Conservation (phyloP, 2,329 filamentous ascomycete species). For the Aspergillus chevalieri region DNA sequence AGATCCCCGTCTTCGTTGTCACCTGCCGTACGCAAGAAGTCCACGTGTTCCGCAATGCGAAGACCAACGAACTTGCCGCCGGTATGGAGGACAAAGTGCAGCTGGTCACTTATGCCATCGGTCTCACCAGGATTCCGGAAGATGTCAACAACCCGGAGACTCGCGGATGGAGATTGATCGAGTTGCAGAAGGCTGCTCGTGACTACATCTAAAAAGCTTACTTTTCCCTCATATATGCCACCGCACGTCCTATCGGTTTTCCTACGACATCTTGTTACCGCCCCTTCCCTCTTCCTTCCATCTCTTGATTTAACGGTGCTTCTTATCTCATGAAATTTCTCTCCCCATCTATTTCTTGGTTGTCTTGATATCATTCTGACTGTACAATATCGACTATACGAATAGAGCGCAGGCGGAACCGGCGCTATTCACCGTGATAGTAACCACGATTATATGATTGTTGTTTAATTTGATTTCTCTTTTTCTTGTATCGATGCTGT, state of each 20-base stretch:
- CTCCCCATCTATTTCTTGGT: conserved; percentile 16
- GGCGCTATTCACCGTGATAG: conserved; percentile 26
- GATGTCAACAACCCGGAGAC: conserved; percentile 97
- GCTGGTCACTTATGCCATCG: conserved; percentile 95
- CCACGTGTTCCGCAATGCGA: conserved; percentile 90
- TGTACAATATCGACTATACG: conserved; percentile 35
- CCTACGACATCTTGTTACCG: not conserved
- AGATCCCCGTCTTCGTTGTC: conserved; percentile 84
- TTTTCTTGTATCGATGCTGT: conserved; percentile 22
- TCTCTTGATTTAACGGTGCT: conserved; percentile 12
- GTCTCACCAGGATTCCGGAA: conserved; percentile 86
- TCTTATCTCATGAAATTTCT: conserved; percentile 12
- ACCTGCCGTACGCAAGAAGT: conserved; percentile 96
- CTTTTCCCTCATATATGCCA: not conserved
- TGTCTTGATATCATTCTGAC: conserved; percentile 25
- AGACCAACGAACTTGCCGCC: conserved; percentile 80
- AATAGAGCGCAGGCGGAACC: conserved; percentile 32
- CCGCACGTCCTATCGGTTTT: not conserved
- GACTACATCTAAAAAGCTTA: conserved; percentile 63
- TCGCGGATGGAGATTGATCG: conserved; percentile 91
- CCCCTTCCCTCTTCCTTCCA: not conserved
- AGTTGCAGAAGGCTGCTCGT: conserved; percentile 95
- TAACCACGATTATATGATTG: conserved; percentile 12
- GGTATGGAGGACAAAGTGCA: conserved; percentile 99
- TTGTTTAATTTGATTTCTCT: conserved; percentile 5